Evolutionary conservation across 192 early-diverging fungal species (phyloP).

Genomic region (Glomus cerebriforme): DNA sequence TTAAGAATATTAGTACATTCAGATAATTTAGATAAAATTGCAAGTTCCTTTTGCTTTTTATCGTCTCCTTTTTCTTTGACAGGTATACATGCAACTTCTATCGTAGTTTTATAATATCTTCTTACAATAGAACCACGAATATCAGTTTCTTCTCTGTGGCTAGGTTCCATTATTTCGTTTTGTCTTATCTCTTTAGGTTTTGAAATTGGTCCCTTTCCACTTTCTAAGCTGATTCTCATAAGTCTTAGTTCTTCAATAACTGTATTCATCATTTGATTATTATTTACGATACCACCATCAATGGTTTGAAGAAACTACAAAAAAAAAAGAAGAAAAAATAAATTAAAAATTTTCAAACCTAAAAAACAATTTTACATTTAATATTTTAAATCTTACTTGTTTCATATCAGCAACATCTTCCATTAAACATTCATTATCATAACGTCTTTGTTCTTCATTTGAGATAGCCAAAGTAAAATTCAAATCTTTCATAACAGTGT

Average conservation of each 20-base stretch:
- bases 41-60: background rate
- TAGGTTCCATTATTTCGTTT: background rate
- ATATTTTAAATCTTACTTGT: background rate
- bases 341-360: background rate
- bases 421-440: background rate
- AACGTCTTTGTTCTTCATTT: background rate
- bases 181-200: background rate
- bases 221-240: background rate
- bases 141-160: background rate
- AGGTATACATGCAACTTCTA: background rate
- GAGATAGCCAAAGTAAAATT: background rate
- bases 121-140: background rate
- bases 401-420: background rate
- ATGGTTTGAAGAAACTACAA: background rate
- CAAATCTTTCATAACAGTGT: background rate
- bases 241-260: background rate
- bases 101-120: background rate
- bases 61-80: background rate
- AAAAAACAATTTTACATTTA: background rate
- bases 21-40: background rate
- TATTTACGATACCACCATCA: background rate
- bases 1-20: background rate
- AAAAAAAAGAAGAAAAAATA: background rate
- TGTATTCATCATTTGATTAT: background rate
- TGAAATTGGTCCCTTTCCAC: background rate